Evolutionary conservation across 257 asterid species (phyloP), one percentile per base, ranked within the genome.

Genomic region (Lantana camara): DNA sequence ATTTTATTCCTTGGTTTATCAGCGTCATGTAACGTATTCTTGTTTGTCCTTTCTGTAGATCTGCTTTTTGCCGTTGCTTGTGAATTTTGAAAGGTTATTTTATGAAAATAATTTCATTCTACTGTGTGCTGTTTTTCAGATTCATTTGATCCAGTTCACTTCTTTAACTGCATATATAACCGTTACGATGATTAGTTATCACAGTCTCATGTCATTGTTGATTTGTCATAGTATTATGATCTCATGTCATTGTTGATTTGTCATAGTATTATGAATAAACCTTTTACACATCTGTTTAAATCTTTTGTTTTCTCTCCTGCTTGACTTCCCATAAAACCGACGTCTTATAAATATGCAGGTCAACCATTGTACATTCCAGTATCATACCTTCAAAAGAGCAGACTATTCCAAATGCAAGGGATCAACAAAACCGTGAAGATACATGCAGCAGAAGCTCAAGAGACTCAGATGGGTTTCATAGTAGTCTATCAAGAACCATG

Each of bases 301-400:
- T 40, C 42, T 2, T 35, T 40, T 37, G 50, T 32, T 19, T 45
- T 14, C 21, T 38, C 57, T 49, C 23, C 41, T 16, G 14, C 20
- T 27, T 37, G 41, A 5, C 2, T 60, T 9, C 42, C 38, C 60
- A 41, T 42, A 20, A 24, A 21, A 11, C 45, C n/a, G 8, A 13
- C 53, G 3, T 49, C 60, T 44, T 41, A n/a, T 53, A 19, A 54
- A 22, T 13, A 35, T 66, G 64, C 72, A 90, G 96, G 83, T 83
- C 91, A 21, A 85, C 95, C 7, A 57, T 85, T 70, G 78, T 85
- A 50, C 89, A 79, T 85, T 84, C 97, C 29, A 80, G 63, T 69
- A 57, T 80, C 12, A 60, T 75, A 51, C 87, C 80, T 60, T 72
- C 76, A 6, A 90, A 83, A 47, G 91, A 81, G 64, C 92, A 81